Conservation (phyloP, 192 early-diverging fungal genomes). For the Gorgonomyces haynaldii region DNA sequence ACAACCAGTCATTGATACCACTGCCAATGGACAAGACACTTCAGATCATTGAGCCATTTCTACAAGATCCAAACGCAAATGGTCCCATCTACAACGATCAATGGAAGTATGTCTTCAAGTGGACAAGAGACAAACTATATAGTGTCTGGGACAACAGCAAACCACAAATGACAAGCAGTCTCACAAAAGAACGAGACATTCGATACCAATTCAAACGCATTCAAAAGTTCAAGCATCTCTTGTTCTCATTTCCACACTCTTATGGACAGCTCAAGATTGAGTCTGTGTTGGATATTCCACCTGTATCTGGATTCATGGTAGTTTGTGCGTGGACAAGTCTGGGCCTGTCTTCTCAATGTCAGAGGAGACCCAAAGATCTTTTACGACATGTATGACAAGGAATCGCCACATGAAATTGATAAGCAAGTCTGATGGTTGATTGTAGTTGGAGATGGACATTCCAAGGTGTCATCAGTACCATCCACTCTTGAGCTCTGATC, state of each 20-base stretch:
- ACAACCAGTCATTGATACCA: too few relatives aligned
- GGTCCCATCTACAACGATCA: constrained; percentile 1
- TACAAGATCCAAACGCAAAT: too few relatives aligned
- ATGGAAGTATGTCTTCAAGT: neutral
- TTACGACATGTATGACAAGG: constrained; percentile 44
- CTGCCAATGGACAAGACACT: too few relatives aligned
- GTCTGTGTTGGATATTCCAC: constrained; percentile 1
- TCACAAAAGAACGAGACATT: constrained; percentile 38
- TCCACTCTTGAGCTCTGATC: constrained; percentile 8
- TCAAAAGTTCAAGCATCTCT: constrained; percentile 36
- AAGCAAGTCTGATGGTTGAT: too few relatives aligned
- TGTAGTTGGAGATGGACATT: constrained; percentile 12
- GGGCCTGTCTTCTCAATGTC: constrained; percentile 54
- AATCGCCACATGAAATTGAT: constrained; percentile 38
- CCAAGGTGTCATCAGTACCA: constrained; percentile 31
- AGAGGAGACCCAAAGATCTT: constrained; percentile 37
- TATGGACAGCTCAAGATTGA: constrained; percentile 2
- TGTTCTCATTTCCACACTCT: constrained; percentile 47
- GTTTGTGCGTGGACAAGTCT: constrained; percentile 47
- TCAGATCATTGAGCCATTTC: too few relatives aligned
- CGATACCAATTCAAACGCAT: constrained; percentile 50
- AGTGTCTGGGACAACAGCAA: constrained; percentile 14
- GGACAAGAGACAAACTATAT: constrained; percentile 5
- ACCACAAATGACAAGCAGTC: constrained; percentile 8
- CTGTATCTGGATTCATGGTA: constrained; percentile 14